Percentiles rank a stretch among this genome's conserved stretches.
Conservation (phyloP, 1,139 yeast genomes). For the Geotrichum phurueaensis region DNA sequence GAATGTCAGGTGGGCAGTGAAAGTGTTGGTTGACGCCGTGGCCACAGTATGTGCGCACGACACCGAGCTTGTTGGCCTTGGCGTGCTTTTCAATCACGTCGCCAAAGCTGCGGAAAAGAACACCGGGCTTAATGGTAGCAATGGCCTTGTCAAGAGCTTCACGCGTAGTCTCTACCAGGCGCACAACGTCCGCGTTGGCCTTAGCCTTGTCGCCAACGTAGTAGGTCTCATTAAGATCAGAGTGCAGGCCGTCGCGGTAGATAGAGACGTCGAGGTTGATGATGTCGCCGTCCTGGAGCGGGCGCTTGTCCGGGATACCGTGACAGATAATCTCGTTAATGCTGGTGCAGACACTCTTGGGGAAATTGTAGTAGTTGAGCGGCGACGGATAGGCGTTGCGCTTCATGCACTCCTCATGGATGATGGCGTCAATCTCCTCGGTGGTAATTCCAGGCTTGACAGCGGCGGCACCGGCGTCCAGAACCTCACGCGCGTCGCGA, state of each 20-base stretch:
- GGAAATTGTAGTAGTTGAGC: constrained; percentile 87
- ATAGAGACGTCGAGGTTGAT: constrained; percentile 84
- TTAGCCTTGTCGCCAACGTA: constrained; percentile 91
- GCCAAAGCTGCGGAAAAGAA: constrained; percentile 81
- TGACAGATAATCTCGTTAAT: constrained; percentile 94
- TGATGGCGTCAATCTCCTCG: constrained; percentile 81
- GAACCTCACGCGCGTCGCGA: constrained; percentile 73
- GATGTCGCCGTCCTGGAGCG: constrained; percentile 88
- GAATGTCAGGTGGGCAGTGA: constrained; percentile 90
- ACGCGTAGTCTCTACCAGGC: constrained; percentile 90
- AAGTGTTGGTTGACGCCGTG: constrained; percentile 86
- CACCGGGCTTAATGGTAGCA: constrained; percentile 82
- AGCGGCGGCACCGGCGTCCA: constrained; percentile 81
- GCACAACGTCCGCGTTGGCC: constrained; percentile 65
- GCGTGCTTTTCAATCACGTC: constrained; percentile 87
- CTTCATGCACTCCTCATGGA: constrained; percentile 82
- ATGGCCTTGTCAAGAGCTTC: constrained; percentile 84
- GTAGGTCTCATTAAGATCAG: constrained; percentile 94
- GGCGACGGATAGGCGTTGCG: constrained; percentile 95
- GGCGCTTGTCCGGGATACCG: constrained; percentile 90
- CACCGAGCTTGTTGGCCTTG: constrained; percentile 68
- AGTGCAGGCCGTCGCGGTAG: constrained; percentile 81
- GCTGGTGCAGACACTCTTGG: constrained; percentile 89
- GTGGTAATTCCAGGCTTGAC: constrained; percentile 87
- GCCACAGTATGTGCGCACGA: constrained; percentile 87